A percentile compares a stretch with the other conserved stretches of the same genome.
phyloP scores from a whole-genome alignment of 352 stramenopile species.

The Pythium apleroticum region DNA sequence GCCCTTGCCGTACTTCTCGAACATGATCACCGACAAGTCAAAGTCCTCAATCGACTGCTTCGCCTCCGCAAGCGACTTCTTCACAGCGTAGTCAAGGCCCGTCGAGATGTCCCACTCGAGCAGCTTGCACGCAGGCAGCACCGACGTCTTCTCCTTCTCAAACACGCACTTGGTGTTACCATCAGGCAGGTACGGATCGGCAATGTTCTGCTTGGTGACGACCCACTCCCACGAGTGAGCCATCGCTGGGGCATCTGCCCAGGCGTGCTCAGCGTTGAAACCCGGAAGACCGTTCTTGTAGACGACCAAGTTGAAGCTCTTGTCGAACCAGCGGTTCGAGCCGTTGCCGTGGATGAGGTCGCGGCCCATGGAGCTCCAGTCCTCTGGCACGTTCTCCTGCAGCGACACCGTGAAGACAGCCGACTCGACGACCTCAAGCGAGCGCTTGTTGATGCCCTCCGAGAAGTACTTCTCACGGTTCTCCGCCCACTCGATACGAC shows the following conservation, averaged over 20 bases:
- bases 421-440: constrained; percentile 71
- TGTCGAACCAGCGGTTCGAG: constrained; percentile 97
- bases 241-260: constrained; percentile 88
- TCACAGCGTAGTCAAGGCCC: constrained; percentile 48
- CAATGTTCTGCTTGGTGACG: constrained; percentile 58
- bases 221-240: constrained; percentile 84
- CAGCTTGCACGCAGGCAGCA: constrained; percentile 49
- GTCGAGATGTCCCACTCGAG: constrained; percentile 66
- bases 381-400: constrained; percentile 53
- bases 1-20: constrained; percentile 88
- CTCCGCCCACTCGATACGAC: constrained; percentile 87
- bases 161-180: constrained; percentile 42
- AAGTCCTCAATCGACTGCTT: constrained; percentile 81
- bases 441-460: constrained; percentile 87
- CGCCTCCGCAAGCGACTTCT: constrained; percentile 55
- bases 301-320: constrained; percentile 95
- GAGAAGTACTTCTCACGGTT: constrained; percentile 88
- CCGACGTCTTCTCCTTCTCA: constrained; percentile 47
- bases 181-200: constrained; percentile 55
- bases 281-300: constrained; percentile 94
- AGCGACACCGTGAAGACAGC: constrained; percentile 79
- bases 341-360: constrained; percentile 86
- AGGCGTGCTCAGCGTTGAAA: constrained; percentile 94
- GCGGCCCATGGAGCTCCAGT: constrained; percentile 71
- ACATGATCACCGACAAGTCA: constrained; percentile 87